Base-by-base conservation (phyloP, 176 grass and related monocot species). In the Dactylis glomerata region DNA sequence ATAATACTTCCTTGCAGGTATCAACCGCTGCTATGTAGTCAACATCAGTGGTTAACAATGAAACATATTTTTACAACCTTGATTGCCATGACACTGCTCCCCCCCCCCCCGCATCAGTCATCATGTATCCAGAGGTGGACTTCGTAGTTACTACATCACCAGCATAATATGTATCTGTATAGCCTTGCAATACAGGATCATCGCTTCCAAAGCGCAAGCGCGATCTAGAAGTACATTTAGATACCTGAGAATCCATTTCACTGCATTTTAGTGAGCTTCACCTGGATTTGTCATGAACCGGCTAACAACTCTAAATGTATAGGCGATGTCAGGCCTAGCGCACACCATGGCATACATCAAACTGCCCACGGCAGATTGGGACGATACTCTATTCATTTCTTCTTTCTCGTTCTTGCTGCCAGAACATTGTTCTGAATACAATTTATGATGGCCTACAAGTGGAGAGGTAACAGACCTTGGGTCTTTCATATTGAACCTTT, bases 1-100 rank as follows among this genome's bases (percentile, higher is more conserved):
- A 74, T 1, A 88, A 59, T 0, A 84, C 36, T 72, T 79, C 58
- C 19, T 88, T 88, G 37, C 73, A 83, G 19, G 57, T 14, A 26
- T 83, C 12, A 30, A 6, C 36, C 3, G 5, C 24, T 22, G 46
- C 6, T 1, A n/a, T n/a, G 20, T 55, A 55, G 7, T 55, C 5
- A n/a, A 6, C 6, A 1, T 55, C 5, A n/a, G 20, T 55, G 51
- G 51, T n/a, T 52, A 5, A 52, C 5, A 52, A 7, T 52, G 50
- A 52, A 52, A 52, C 17, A 1, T 5, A 17, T 52, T 52, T 52
- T 5, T 52, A 3, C 50, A 52, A 22, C 5, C 50, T 52, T 52
- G 17, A 22, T 52, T 20, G 50, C 17, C 50, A 52, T 52, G 50
- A 20, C 16, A 17, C 4, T 6, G n/a, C n/a, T n/a, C n/a, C n/a